Conservation (phyloP, 73 alveolate genomes). For the Blepharisma japonicum region DNA sequence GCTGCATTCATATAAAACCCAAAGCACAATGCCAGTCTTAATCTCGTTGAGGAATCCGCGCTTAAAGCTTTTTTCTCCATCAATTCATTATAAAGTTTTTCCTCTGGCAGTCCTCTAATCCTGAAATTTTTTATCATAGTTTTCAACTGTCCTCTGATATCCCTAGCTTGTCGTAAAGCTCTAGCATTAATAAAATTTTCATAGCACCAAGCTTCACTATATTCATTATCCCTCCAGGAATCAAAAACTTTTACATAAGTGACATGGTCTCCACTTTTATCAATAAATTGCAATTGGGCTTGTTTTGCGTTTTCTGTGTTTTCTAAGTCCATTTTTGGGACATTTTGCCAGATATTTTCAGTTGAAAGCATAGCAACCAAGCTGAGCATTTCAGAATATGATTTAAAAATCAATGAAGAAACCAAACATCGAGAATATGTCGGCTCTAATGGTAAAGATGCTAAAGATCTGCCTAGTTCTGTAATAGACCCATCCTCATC, state of each 20-base stretch:
- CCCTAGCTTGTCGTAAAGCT: constrained; percentile 91
- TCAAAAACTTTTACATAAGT: constrained; percentile 86
- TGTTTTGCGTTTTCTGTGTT: constrained; percentile 30
- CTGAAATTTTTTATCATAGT: constrained; percentile 60
- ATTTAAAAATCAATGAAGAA: constrained; percentile 24
- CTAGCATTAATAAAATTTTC: constrained; percentile 88
- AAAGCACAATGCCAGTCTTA: constrained; percentile 29
- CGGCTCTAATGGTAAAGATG: constrained; percentile 91
- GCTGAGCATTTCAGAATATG: constrained; percentile 20
- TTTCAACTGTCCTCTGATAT: constrained; percentile 78
- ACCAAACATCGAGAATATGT: constrained; percentile 75
- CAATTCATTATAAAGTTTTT: neutral
- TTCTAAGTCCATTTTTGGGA: constrained; percentile 75
- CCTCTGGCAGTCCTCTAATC: constrained; percentile 26
- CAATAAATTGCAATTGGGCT: constrained; percentile 24
- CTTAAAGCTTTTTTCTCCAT: constrained; percentile 26
- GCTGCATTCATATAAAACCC: constrained; percentile 70
- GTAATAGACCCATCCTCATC: constrained; percentile 78
- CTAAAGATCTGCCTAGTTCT: constrained; percentile 76
- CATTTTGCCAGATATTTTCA: constrained; percentile 81
- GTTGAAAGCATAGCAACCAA: constrained; percentile 83
- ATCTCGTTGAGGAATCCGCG: constrained; percentile 26
- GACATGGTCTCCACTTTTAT: constrained; percentile 94
- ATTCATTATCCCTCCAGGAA: constrained; percentile 84
- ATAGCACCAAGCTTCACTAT: constrained; percentile 93